Evolutionary conservation across 225 moss, liverwort and hornwort genomes (phyloP).

Genomic region (Physcomitrellopsis africana): DNA sequence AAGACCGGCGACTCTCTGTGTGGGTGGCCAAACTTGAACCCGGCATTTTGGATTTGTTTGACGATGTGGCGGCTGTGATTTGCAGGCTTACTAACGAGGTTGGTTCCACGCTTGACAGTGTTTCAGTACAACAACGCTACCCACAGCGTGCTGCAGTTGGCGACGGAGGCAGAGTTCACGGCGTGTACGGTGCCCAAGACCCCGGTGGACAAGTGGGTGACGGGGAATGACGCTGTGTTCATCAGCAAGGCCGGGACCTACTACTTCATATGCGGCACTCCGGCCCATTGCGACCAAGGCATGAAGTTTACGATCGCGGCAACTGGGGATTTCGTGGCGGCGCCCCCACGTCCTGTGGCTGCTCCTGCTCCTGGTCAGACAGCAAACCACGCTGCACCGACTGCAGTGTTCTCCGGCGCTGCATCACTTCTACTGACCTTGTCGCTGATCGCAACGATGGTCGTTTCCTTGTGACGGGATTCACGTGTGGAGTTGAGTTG

Average conservation of each 20-base stretch:
- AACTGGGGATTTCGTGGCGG: constrained; percentile 2
- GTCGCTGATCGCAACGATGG: neutral
- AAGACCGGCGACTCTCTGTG: constrained; percentile 48
- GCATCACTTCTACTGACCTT: neutral
- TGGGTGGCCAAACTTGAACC: constrained; percentile 26
- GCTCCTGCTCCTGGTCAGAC: neutral
- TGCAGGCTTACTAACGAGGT: neutral
- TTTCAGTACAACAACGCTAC: constrained; percentile 47
- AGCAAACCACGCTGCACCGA: neutral
- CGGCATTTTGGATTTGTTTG: neutral
- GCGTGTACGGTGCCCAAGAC: constrained; percentile 36
- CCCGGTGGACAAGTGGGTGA: constrained; percentile 29
- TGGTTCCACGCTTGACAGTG: constrained; percentile 33
- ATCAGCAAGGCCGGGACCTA: constrained; percentile 17
- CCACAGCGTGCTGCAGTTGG: constrained; percentile 52
- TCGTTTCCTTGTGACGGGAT: neutral
- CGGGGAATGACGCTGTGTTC: constrained; percentile 29
- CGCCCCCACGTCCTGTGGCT: neutral
- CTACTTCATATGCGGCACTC: constrained; percentile 30
- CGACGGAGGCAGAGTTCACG: constrained; percentile 35
- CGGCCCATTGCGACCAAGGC: constrained; percentile 20
- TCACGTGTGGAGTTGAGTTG: no score
- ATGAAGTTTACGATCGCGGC: constrained; percentile 25
- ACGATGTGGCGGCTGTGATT: neutral
- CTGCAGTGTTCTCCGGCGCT: neutral